Conservation (phyloP, 2,329 filamentous ascomycete genomes). For the Dryadomyces quercus-mongolicae region DNA sequence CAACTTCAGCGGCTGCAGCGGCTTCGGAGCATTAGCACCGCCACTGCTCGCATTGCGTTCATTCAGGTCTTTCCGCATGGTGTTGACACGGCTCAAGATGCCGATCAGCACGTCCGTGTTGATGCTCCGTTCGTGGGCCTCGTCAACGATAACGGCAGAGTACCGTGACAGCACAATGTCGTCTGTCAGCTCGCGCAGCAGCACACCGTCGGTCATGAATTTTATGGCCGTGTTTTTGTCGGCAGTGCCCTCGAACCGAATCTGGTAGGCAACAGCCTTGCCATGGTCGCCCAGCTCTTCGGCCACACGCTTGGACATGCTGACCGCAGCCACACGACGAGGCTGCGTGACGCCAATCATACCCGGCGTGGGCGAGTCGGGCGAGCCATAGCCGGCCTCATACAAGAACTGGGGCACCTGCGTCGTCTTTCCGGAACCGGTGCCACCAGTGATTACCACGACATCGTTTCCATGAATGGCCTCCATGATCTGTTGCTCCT, state of each 20-base stretch:
- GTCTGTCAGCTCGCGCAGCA: conserved; percentile 80
- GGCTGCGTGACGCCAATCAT: conserved; percentile 95
- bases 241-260: conserved; percentile 83
- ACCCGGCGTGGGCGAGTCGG: conserved; percentile 67
- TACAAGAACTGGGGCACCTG: conserved; percentile 94
- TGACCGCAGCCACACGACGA: conserved; percentile 85
- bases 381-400: conserved; percentile 80
- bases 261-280: conserved; percentile 79
- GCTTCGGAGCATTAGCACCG: conserved; percentile 24
- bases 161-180: conserved; percentile 85
- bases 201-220: conserved; percentile 97
- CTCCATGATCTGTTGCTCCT: conserved; percentile 98
- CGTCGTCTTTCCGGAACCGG: conserved; percentile 94
- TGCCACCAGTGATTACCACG: conserved; percentile 86
- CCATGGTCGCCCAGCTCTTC: conserved; percentile 71
- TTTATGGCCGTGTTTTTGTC: conserved; percentile 78
- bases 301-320: conserved; percentile 86
- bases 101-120: conserved; percentile 98
- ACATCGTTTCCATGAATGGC: conserved; percentile 85
- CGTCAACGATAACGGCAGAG: conserved; percentile 87
- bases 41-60: neutral
- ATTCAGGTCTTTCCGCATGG: conserved; percentile 59
- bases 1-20: conserved; percentile 70
- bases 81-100: conserved; percentile 87
- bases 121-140: conserved; percentile 92